Base-by-base conservation (phyloP, 306 rosid species). In the Castanopsis chinensis region DNA sequence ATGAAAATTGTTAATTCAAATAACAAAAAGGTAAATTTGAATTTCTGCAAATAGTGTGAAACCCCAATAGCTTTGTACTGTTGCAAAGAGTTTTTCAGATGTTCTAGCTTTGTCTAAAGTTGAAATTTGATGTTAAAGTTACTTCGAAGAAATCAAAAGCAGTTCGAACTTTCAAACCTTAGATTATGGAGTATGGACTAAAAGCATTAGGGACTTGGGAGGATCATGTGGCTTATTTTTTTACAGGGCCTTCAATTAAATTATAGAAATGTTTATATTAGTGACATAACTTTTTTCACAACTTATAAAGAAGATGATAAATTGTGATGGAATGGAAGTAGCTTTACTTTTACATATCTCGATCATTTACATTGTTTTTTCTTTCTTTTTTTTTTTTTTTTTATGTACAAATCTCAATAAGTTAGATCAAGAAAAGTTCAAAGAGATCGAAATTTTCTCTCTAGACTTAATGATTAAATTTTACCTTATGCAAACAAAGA, bases 81-180 rank as follows among this genome's bases (percentile, higher is more conserved):
- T 68, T 49, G 58, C 75, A 54, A 76, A 59, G 43, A 55, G 76
- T 51, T 81, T 25, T 30, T 74, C 69, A 80, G 75, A 72, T 74
- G 74, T 69, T 53, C 20, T 75, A 63, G 59, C 43, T 54, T 71
- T 82, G 80, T 78, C 65, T 81, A 87, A 88, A 85, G 85, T 83
- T 69, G 30, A 60, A 33, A 21, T 52, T 76, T 76, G 69, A 76
- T 83, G 83, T 83, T 80, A 87, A 89, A 92, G 91, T 85, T 70
- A 82, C 90, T 89, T 90, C 75, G 90, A 85, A 82, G 72, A 75
- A 74, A 74, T 80, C 89, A 89, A 92, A 89, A 85, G 93, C 81
- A 68, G 11, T 59, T 52, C 28, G 37, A 78, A 75, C 58, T 72
- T 78, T 76, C 80, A 75, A 54, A 41, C 85, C 57, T 79, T 80